Conservation (phyloP, 176 grass and related monocot genomes). For the Secale cereale region DNA sequence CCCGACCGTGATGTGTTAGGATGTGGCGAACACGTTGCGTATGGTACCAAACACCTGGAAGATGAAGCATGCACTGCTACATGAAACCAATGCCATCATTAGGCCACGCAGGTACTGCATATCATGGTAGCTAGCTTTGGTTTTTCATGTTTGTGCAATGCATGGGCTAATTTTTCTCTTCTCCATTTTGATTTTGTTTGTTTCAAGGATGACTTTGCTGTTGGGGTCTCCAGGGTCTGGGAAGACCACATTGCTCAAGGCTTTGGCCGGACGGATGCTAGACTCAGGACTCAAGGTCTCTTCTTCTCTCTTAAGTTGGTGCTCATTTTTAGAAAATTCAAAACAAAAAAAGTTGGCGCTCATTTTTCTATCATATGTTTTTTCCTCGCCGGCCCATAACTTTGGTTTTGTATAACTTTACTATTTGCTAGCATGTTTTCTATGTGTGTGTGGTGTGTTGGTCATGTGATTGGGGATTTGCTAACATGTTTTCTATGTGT, state of each 20-base stretch:
- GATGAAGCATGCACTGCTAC: slow-evolving; percentile 28
- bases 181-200: not conserved
- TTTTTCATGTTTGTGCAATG: not conserved
- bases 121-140: not conserved
- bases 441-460: no score
- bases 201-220: slow-evolving; percentile 59
- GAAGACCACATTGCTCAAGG: slow-evolving; percentile 58
- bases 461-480: no score
- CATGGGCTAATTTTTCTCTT: not conserved
- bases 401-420: no score
- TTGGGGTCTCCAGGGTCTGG: slow-evolving; percentile 56
- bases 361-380: no score
- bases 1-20: not conserved
- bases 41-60: slow-evolving; percentile 27
- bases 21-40: slow-evolving; percentile 24
- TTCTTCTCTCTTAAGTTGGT: no score
- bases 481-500: no score
- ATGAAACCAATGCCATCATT: slow-evolving; percentile 47
- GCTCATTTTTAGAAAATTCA: no score
- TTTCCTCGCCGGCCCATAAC: no score
- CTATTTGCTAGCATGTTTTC: no score
- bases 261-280: slow-evolving; percentile 64
- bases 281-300: slow-evolving; percentile 34
- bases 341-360: no score
- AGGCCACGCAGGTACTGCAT: slow-evolving; percentile 34